Evolutionary conservation across 1,284 basidiomycete genomes (phyloP).

Genomic region (Sphagnurus paluster): DNA sequence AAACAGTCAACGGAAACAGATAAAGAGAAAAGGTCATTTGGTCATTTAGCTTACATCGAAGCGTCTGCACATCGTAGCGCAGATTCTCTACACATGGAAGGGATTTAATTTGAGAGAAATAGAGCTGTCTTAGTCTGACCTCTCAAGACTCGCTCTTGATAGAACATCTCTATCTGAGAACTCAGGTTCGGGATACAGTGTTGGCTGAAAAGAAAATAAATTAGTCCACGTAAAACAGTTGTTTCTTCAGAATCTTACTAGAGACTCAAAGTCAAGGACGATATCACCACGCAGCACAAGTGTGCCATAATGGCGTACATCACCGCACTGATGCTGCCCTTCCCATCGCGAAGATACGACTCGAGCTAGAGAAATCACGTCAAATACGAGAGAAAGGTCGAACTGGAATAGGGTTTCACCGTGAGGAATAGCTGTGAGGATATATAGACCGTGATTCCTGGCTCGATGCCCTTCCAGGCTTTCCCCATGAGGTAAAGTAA

Average conservation of each 20-base stretch:
- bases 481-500: conserved; percentile 8
- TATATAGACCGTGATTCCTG: conserved; percentile 14
- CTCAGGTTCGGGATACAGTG: conserved; percentile 5
- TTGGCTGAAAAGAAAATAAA: not conserved
- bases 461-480: conserved; percentile 15
- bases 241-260: conserved; percentile 6
- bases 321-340: not conserved
- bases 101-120: too few species aligned
- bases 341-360: conserved; percentile 12
- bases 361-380: conserved; percentile 12
- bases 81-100: conserved; percentile 13
- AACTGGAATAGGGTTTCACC: not conserved
- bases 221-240: not conserved
- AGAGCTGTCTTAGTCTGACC: not conserved
- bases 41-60: conserved; percentile 5
- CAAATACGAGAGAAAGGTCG: not conserved
- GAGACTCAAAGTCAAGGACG: conserved; percentile 6
- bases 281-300: conserved; percentile 9
- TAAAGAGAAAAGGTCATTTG: not conserved
- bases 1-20: not conserved
- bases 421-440: conserved; percentile 12
- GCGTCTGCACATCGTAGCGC: conserved; percentile 12
- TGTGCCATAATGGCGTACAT: conserved; percentile 5
- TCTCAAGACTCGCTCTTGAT: conserved; percentile 12
- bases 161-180: conserved; percentile 8